Evolutionary conservation across 306 rosid genomes (phyloP), one percentile per base, ranked within the genome.

Genomic region (Styphnolobium japonicum): DNA sequence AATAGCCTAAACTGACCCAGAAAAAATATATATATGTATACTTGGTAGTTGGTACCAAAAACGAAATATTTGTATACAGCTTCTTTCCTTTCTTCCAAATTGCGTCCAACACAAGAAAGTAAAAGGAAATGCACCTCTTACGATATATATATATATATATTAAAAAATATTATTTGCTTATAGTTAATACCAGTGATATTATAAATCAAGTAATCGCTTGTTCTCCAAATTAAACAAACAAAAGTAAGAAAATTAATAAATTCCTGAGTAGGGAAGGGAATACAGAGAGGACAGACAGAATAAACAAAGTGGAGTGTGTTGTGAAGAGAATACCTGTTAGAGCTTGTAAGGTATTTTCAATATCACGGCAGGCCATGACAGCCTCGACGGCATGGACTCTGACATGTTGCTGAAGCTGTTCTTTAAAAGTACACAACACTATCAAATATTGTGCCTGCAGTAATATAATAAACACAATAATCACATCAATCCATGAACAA

Each of bases 291-390:
- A n/a, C n/a, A n/a, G n/a, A n/a, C n/a, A n/a, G n/a, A n/a, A n/a
- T n/a, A n/a, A n/a, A n/a, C n/a, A n/a, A n/a, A n/a, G n/a, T n/a
- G n/a, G n/a, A n/a, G n/a, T n/a, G n/a, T n/a, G n/a, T n/a, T n/a
- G 11, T 2, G 8, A 4, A 29, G 31, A 39, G 52, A 16, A 2
- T 82, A 95, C 99, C 98, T 19, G 99, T 93, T 61, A 96, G 94
- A 66, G 99, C 93, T 75, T 96, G 99, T 67, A 96, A 89, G 76
- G 93, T 88, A 51, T 87, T 96, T 85, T 96, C 99, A 23, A 96
- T 96, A 70, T 96, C 99, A 74, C 99, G 99, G 96, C 99, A 96
- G 19, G 93, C 98, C 96, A 96, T 87, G 82, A 96, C 99, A 43
- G 99, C 99, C 82, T 96, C 99, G 18, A 96, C 98, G 42, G 99